Evolutionary conservation across 73 alveolate species (phyloP).

Genomic region (Stentor roeselii): DNA sequence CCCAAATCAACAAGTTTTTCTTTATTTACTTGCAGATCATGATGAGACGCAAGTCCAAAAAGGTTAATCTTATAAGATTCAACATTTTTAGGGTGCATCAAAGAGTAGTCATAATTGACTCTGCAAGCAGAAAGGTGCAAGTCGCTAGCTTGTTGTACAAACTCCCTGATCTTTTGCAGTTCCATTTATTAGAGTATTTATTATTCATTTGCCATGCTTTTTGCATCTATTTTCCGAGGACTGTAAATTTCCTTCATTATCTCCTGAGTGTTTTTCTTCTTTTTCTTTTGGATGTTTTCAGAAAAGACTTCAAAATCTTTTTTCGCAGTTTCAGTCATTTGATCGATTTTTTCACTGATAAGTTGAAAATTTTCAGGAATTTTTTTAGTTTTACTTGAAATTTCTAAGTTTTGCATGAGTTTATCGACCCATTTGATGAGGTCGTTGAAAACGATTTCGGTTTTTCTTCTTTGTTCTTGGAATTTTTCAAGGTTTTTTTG

Average conservation of each 20-base stretch:
- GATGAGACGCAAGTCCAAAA: background rate
- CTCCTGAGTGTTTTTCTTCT: background rate
- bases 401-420: background rate
- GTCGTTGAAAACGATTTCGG: background rate
- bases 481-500: background rate
- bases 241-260: background rate
- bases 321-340: background rate
- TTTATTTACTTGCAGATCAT: background rate
- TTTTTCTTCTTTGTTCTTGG: background rate
- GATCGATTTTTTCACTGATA: too few species aligned
- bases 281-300: background rate
- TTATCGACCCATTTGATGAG: background rate
- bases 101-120: too few species aligned
- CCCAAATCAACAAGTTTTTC: background rate
- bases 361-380: background rate
- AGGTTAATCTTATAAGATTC: too few species aligned
- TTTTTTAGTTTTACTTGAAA: background rate
- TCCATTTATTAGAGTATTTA: too few species aligned
- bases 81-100: background rate
- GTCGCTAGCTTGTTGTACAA: too few species aligned
- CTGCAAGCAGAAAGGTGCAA: too few species aligned
- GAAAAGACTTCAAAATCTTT: background rate
- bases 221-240: constrained; percentile 6
- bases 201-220: too few species aligned
- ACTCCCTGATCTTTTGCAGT: too few species aligned